Base-by-base conservation (phyloP, 106 monocot species). In the Acorus calamus region DNA sequence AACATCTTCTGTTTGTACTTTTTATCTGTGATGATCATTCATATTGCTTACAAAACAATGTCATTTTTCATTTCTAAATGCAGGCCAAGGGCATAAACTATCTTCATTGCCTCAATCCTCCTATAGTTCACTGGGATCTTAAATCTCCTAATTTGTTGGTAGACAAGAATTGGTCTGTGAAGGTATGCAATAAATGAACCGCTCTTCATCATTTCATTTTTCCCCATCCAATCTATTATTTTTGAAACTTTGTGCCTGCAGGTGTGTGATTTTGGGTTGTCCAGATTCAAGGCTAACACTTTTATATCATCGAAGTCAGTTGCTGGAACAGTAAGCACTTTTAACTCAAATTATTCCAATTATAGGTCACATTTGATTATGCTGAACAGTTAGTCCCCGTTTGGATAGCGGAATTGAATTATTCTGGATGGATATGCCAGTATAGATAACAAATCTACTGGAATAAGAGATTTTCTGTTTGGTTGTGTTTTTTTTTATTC, bases 181-280 rank as follows among this genome's bases (percentile, higher is more conserved):
- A 90, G 86, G 89, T 90, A 70, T 63, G 73, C 42, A 6, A 13
- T 53, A 7, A 47, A 6, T 43, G 4, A 62, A 6, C 9, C 4
- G 13, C 42, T 4, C 7, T 12, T 57, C 2, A 7, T 57, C 57
- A 28, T 28, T 28, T 28, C 28, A 28, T 28, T 28, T 28, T 28
- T 1, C 28, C 28, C 28, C 28, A 28, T 1, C 28, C 28, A 28
- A 28, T 28, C 28, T 28, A 28, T 28, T 28, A 28, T 28, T 28
- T n/a, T 28, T 28, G 28, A 28, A 28, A n/a, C 50, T 53, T 52
- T 41, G 11, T 63, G 12, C 11, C 13, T 74, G 48, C 52, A 89
- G 89, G 89, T 90, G 9, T 80, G 89, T 52, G 89, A 90, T 56
- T 90, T 90, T 76, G 89, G 89, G 11, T 69, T 90, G 70, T 90